Conservation (phyloP, 2,329 filamentous ascomycete species). For the Colletotrichum lentis region DNA sequence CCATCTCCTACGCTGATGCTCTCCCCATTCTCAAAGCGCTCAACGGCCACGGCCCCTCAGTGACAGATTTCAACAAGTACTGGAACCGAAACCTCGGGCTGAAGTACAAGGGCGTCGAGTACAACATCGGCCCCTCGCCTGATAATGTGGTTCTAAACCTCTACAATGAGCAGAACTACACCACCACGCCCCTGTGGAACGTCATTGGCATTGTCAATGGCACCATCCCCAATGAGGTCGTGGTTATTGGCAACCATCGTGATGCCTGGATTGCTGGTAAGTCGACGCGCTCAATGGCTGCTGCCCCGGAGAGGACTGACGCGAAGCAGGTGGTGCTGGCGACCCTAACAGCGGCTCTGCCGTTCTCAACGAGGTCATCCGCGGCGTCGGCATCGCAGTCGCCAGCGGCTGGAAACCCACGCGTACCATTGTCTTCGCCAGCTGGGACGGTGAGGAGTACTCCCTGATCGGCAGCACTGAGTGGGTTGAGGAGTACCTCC, state of each 20-base stretch:
- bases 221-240: constrained; percentile 81
- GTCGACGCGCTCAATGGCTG: not conserved
- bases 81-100: constrained; percentile 79
- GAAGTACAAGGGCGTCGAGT: constrained; percentile 80
- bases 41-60: constrained; percentile 85
- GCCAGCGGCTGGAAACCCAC: constrained; percentile 68
- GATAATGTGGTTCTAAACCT: constrained; percentile 75
- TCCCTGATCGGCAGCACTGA: constrained; percentile 87
- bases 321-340: constrained; percentile 71
- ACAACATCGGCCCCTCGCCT: constrained; percentile 85
- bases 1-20: constrained; percentile 87
- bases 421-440: constrained; percentile 89
- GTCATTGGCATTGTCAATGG: constrained; percentile 94
- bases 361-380: constrained; percentile 79
- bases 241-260: constrained; percentile 90
- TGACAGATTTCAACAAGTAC: constrained; percentile 73
- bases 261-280: constrained; percentile 80
- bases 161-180: constrained; percentile 82
- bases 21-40: constrained; percentile 87
- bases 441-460: constrained; percentile 86
- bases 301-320: not conserved
- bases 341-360: constrained; percentile 87
- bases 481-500: constrained; percentile 89
- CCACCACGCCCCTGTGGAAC: constrained; percentile 85
- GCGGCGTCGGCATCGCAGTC: constrained; percentile 76